Conservation (phyloP, 768 basidiomycete species). For the Amanita rubescens region DNA sequence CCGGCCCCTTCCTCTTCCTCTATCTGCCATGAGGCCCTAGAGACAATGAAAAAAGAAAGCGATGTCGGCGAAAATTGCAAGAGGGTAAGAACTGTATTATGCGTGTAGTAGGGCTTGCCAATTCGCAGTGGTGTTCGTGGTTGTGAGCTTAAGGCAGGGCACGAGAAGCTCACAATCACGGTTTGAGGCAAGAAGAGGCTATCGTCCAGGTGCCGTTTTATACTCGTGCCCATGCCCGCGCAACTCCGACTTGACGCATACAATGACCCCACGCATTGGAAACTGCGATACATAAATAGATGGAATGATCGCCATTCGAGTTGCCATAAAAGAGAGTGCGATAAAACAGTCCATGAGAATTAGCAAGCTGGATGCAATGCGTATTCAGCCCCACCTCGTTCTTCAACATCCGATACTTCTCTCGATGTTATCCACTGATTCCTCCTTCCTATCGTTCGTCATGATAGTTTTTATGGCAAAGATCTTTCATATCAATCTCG, state of each 20-base stretch:
- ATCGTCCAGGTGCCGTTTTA: background rate
- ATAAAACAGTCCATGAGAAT: too few species aligned
- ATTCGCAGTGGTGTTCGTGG: background rate
- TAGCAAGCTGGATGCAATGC: background rate
- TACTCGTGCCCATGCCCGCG: background rate
- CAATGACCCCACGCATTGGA: too few species aligned
- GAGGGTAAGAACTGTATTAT: conserved; percentile 20
- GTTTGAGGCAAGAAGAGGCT: conserved; percentile 14
- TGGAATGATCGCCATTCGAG: too few species aligned
- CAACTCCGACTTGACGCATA: too few species aligned
- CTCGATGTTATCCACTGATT: conserved; percentile 31
- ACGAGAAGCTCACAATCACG: conserved; percentile 6
- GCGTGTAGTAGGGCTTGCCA: background rate
- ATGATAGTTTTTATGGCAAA: conserved; percentile 16
- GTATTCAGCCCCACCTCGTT: conserved; percentile 6
- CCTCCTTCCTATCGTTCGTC: conserved; percentile 28
- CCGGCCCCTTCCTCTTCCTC: conserved; percentile 25
- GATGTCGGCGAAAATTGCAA: conserved; percentile 9
- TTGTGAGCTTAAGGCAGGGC: conserved; percentile 4
- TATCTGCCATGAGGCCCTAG: too few species aligned
- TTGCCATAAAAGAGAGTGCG: too few species aligned
- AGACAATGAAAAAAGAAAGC: too few species aligned
- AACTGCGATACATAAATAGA: too few species aligned
- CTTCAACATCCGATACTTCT: conserved; percentile 33
- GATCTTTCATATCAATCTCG: conserved; percentile 7